Percentiles rank a stretch among this genome's conserved stretches.
These are phyloP conservation scores for Chenopodium formosanum DNA, from an alignment of 148 eudicot genomes.

Conservation along the genomic window DNA sequence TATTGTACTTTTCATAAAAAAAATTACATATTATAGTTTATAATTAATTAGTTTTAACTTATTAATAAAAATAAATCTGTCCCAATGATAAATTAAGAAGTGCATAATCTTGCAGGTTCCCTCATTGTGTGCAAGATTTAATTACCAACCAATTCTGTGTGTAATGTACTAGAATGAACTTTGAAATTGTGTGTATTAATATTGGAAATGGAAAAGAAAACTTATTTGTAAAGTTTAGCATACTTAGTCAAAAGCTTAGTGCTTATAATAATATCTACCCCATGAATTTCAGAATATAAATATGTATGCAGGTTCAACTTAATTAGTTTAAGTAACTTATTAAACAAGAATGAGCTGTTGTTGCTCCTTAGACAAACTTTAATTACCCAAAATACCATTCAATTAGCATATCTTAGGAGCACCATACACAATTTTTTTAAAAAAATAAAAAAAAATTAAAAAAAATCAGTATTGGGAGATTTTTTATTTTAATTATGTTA, in stretches of 20 bases:
- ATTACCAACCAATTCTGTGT: constrained; percentile 4
- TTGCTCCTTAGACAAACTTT: constrained; percentile 8
- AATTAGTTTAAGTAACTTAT: not conserved
- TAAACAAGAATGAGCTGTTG: constrained; percentile 13
- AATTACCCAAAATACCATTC: not conserved
- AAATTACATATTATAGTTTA: no score
- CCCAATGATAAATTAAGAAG: no score
- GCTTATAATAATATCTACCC: constrained; percentile 3
- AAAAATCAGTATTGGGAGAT: no score
- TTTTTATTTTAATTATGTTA: not conserved
- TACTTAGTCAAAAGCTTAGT: not conserved
- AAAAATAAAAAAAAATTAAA: not conserved
- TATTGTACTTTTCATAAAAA: no score
- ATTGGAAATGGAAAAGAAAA: not conserved
- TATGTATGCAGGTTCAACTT: not conserved
- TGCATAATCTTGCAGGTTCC: not conserved
- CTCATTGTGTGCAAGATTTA: constrained; percentile 4
- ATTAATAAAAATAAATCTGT: no score
- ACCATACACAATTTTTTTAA: not conserved
- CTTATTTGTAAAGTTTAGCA: not conserved
- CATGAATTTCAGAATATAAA: not conserved
- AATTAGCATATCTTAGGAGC: not conserved
- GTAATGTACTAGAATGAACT: not conserved
- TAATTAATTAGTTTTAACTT: no score
- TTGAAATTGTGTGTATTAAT: no score